phyloP scores from a whole-genome alignment of 306 rosid species.

The Notholithocarpus densiflorus region DNA sequence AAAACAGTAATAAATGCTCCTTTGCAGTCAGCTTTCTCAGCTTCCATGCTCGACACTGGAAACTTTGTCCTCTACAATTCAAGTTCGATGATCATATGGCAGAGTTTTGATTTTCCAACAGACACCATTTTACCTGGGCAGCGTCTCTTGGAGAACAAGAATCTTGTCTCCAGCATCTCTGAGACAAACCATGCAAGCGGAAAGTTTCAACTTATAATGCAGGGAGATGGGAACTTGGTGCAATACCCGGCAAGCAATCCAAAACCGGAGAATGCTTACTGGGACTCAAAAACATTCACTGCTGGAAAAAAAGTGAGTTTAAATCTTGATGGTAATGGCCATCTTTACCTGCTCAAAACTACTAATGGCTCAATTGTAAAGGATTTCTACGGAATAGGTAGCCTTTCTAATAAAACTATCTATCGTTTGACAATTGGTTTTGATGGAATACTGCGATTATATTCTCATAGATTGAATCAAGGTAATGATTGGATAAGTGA shows the following conservation, averaged over 20 bases:
- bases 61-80: conserved; percentile 26
- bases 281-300: accelerated
- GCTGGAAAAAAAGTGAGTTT: background rate
- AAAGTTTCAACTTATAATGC: background rate
- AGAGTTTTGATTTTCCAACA: conserved; percentile 25
- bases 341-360: background rate
- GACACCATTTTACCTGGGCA: conserved; percentile 21
- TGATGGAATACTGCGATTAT: conserved; percentile 4
- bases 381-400: accelerated
- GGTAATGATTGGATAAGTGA: background rate
- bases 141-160: background rate
- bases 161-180: conserved; percentile 9
- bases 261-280: background rate
- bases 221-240: background rate
- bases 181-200: background rate
- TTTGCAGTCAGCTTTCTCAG: background rate
- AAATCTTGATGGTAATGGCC: conserved; percentile 3
- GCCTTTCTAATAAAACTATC: background rate
- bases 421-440: background rate
- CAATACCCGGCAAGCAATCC: background rate
- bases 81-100: background rate
- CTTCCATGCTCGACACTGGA: conserved; percentile 33
- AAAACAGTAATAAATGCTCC: background rate
- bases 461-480: background rate
- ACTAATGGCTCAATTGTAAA: background rate